Evolutionary conservation across 2,329 filamentous ascomycete genomes (phyloP).

Genomic region (Leptographium radiaticola): DNA sequence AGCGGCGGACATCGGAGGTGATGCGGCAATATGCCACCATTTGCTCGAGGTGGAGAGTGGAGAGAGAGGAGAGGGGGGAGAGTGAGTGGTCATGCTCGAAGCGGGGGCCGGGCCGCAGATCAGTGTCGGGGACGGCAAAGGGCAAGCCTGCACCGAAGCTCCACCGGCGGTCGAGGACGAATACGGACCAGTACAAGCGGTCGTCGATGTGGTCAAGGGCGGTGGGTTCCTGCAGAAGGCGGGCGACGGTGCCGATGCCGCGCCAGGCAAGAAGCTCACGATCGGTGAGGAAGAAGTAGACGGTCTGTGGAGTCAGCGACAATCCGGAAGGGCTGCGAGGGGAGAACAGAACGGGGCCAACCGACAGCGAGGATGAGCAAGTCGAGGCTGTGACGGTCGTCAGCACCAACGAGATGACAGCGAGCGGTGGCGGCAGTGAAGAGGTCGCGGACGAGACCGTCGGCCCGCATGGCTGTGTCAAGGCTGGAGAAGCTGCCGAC

Average conservation of each 20-base stretch:
- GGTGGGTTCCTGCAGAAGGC: not conserved
- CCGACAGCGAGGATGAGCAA: not conserved
- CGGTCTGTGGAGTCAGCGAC: not conserved
- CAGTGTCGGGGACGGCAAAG: not conserved
- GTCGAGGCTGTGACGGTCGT: not conserved
- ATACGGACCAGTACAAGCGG: conserved; percentile 1
- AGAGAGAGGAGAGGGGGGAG: not conserved
- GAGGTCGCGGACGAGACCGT: not conserved
- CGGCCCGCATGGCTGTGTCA: not conserved
- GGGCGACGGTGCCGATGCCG: not conserved
- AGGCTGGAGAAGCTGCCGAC: not conserved
- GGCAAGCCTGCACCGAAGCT: conserved; percentile 6
- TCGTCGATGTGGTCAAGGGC: not conserved
- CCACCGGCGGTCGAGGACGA: conserved; percentile 5
- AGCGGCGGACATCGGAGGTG: not conserved
- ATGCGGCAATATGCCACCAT: not conserved
- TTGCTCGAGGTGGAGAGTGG: not conserved
- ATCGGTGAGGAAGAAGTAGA: conserved; percentile 1
- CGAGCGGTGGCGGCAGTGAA: not conserved
- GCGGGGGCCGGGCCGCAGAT: not conserved
- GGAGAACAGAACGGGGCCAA: not conserved
- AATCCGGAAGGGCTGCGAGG: too few species aligned
- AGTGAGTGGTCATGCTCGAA: not conserved
- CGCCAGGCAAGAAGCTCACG: not conserved
- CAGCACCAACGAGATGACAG: not conserved